These are phyloP conservation scores for Juglanconis oblonga DNA, from an alignment of 2,329 filamentous ascomycete genomes.

Conservation along the genomic window DNA sequence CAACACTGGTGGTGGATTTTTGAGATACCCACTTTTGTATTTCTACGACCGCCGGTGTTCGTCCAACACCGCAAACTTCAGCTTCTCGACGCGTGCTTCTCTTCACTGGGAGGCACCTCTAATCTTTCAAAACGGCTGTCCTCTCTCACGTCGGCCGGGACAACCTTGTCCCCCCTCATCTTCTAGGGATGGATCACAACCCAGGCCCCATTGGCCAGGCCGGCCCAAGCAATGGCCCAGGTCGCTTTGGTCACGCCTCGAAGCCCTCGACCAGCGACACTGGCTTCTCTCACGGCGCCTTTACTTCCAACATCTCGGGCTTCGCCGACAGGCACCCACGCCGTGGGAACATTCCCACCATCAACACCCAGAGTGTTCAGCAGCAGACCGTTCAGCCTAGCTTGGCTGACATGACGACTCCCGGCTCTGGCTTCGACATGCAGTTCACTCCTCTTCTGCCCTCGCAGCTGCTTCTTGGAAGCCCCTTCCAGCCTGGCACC, in stretches of 20 bases:
- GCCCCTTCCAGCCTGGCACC: slow-evolving; percentile 93
- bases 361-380: slow-evolving; percentile 76
- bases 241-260: slow-evolving; percentile 69
- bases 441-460: slow-evolving; percentile 96
- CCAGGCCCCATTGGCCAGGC: slow-evolving; percentile 58
- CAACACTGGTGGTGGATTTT: slow-evolving; percentile 14
- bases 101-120: slow-evolving; percentile 46
- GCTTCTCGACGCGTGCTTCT: slow-evolving; percentile 44
- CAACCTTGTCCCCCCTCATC: slow-evolving; percentile 81
- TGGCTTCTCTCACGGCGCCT: slow-evolving; percentile 90
- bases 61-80: slow-evolving; percentile 23
- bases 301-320: slow-evolving; percentile 79
- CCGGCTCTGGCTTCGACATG: slow-evolving; percentile 92
- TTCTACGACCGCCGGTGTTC: slow-evolving; percentile 19
- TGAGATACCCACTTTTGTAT: slow-evolving; percentile 19
- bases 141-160: slow-evolving; percentile 76
- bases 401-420: slow-evolving; percentile 74
- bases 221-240: slow-evolving; percentile 52
- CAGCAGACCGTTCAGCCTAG: slow-evolving; percentile 43
- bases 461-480: slow-evolving; percentile 89
- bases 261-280: slow-evolving; percentile 83
- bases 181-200: slow-evolving; percentile 82
- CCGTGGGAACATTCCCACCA: slow-evolving; percentile 81
- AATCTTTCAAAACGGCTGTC: slow-evolving; percentile 75
- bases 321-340: slow-evolving; percentile 86